Evolutionary conservation across 1,284 basidiomycete genomes (phyloP).

Genomic region (Moesziomyces sp.): DNA sequence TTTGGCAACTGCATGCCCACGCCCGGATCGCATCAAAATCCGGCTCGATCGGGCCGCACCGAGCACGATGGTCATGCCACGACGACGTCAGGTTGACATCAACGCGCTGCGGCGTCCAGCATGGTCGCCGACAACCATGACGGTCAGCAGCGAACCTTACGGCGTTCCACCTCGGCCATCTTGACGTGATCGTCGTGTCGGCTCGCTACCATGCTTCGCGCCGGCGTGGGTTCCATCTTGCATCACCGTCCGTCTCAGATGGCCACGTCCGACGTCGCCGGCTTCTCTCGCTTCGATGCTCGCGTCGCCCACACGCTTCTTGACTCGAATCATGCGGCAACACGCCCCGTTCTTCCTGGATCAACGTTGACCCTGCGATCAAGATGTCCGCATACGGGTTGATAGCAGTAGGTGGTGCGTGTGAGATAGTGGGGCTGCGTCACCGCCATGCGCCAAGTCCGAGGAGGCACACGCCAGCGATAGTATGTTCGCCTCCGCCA

Average conservation of each 20-base stretch:
- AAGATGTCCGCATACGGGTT: background rate
- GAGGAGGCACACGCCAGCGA: background rate
- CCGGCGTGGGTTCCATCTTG: background rate
- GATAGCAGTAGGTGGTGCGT: no score
- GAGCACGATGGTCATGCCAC: background rate
- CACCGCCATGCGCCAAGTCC: background rate
- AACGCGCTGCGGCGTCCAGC: background rate
- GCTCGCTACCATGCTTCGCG: background rate
- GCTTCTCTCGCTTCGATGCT: background rate
- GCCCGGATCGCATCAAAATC: background rate
- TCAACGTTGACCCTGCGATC: background rate
- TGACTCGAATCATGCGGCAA: background rate
- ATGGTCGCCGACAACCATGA: background rate
- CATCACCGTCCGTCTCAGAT: background rate
- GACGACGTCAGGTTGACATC: background rate
- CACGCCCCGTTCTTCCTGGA: background rate
- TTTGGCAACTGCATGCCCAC: no score
- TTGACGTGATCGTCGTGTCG: background rate
- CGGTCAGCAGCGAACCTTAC: background rate
- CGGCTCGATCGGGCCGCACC: background rate
- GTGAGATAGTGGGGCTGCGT: no score
- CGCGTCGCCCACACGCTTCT: background rate
- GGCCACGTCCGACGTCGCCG: no score
- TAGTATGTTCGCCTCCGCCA: no score
- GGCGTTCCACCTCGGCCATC: background rate